These are phyloP conservation scores for Carex littledalei DNA, from an alignment of 176 grass and related monocot species.

Conservation along the genomic window DNA sequence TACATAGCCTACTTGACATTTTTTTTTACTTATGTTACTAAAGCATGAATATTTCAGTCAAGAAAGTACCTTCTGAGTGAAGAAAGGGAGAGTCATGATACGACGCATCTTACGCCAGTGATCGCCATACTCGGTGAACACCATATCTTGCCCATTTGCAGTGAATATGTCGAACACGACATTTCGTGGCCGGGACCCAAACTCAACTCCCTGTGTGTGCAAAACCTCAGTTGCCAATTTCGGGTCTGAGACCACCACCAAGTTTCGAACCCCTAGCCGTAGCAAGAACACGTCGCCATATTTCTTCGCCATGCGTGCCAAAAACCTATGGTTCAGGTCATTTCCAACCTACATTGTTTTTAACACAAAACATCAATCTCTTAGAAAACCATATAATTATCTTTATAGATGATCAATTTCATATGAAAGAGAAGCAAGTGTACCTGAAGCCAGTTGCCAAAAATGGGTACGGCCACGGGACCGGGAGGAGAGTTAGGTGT, in stretches of 20 bases:
- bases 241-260: constrained; percentile 73
- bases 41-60: too few species aligned
- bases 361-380: not conserved
- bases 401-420: not conserved
- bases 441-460: constrained; percentile 88
- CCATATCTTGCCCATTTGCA: constrained; percentile 82
- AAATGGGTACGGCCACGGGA: constrained; percentile 48
- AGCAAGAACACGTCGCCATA: constrained; percentile 84
- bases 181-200: constrained; percentile 93
- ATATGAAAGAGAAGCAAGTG: not conserved
- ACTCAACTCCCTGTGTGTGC: constrained; percentile 94
- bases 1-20: too few species aligned
- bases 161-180: constrained; percentile 98
- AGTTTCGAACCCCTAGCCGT: constrained; percentile 76
- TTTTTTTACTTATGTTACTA: too few species aligned
- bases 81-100: constrained; percentile 98
- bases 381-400: not conserved
- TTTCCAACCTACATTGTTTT: constrained; percentile 47
- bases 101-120: constrained; percentile 98
- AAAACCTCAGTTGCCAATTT: constrained; percentile 82
- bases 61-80: constrained; percentile 70
- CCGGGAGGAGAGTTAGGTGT: constrained; percentile 31
- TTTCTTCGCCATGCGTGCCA: constrained; percentile 46
- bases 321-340: constrained; percentile 86
- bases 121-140: constrained; percentile 92